Evolutionary conservation across 106 monocot genomes (phyloP), one percentile per base, ranked within the genome.

Genomic region (Apostasia shenzhenica): DNA sequence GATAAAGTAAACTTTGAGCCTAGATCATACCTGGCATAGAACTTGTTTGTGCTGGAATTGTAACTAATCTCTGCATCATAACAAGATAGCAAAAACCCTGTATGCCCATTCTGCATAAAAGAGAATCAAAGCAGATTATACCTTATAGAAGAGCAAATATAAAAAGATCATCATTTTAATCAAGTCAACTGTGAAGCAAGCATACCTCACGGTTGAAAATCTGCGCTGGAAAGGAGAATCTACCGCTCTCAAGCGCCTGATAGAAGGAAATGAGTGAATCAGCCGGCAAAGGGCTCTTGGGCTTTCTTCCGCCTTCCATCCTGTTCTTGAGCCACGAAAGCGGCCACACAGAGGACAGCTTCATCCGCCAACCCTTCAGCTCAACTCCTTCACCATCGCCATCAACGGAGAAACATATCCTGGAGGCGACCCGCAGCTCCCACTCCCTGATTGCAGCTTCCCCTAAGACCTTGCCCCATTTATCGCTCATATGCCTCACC

Each of bases 121-220:
- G 57, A 70, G 53, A 75, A 60, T 37, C 13, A 39, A 48, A 6
- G 48, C 8, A 1, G 50, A 59, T 59, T 51, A 3, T 8, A 46
- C n/a, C 11, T 44, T 42, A 42, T 41, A 1, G 44, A 13, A 67
- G 0, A 26, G 4, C 26, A 70, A n/a, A 56, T 14, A 55, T 41
- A 56, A 55, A 8, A 48, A 5, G 48, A 71, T 10, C 8, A 70
- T 52, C 7, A 14, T 53, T 9, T 6, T n/a, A 49, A 26, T 9
- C 14, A 66, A 45, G 65, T 43, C 10, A 68, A 53, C 26, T 26
- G 26, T 26, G 26, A 26, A 26, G 26, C 26, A 26, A 26, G 26
- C 26, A 26, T 81, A 94, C 94, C 94, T 94, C 94, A 5, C 94
- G 87, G 48, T 94, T 94, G 77, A 83, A 94, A 57, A 94, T 81